Conservation (phyloP, 208 protist species). For the Crithidia bombi region DNA sequence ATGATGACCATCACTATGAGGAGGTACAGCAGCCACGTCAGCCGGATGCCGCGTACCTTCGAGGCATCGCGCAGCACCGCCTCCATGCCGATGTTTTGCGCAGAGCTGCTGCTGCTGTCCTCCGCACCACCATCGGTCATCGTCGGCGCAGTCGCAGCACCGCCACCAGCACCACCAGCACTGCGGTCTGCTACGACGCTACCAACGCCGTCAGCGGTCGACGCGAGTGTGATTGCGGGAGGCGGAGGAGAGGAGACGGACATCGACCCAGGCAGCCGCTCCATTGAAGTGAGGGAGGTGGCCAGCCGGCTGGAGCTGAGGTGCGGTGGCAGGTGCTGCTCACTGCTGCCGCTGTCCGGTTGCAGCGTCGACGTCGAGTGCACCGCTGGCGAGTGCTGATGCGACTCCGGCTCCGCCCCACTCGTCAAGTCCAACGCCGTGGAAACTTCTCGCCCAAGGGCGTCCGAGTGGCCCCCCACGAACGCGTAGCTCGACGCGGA, state of each 20-base stretch:
- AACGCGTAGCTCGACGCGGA: slow-evolving; percentile 6
- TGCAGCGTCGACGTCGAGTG: not conserved
- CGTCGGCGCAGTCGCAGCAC: not conserved
- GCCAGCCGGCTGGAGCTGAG: not conserved
- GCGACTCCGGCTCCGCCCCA: slow-evolving; percentile 6
- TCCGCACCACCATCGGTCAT: not conserved
- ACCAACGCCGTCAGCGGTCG: not conserved
- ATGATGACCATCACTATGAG: slow-evolving; percentile 64
- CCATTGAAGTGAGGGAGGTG: slow-evolving; percentile 3
- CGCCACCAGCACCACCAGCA: not conserved
- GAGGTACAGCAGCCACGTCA: slow-evolving; percentile 71
- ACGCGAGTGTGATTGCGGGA: not conserved
- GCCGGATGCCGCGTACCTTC: slow-evolving; percentile 53
- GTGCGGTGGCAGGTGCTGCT: not conserved
- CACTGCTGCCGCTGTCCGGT: slow-evolving; percentile 4
- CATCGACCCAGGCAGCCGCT: not conserved
- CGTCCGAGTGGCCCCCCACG: not conserved
- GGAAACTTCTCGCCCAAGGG: slow-evolving; percentile 3
- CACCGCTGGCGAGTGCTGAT: not conserved
- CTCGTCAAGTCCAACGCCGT: slow-evolving; percentile 14
- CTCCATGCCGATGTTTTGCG: slow-evolving; percentile 39
- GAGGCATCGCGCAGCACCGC: slow-evolving; percentile 63
- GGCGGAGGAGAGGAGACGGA: not conserved
- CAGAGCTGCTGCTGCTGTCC: slow-evolving; percentile 16
- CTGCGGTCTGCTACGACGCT: too few species aligned